Evolutionary conservation across 2,329 filamentous ascomycete species (phyloP).

Genomic region (Plectosphaerella sp.): DNA sequence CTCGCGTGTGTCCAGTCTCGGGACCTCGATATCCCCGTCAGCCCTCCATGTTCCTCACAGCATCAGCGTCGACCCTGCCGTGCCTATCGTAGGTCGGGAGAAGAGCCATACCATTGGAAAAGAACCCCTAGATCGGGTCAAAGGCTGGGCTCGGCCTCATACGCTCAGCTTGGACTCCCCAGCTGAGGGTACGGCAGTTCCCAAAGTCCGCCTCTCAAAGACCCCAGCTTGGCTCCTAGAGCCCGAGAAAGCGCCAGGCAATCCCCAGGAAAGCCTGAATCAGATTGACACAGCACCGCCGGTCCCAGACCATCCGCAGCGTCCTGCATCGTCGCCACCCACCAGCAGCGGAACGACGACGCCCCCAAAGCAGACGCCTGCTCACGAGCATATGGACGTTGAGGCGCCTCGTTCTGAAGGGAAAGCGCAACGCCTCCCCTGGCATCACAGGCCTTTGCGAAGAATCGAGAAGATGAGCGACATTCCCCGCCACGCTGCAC

Average conservation of each 20-base stretch:
- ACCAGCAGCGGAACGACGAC: neutral
- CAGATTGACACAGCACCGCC: neutral
- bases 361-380: neutral
- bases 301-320: neutral
- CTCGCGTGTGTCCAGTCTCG: neutral
- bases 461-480: neutral
- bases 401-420: neutral
- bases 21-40: neutral
- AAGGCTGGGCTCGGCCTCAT: neutral
- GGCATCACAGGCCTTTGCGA: neutral
- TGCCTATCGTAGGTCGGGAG: neutral
- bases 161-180: neutral
- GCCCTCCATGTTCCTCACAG: neutral
- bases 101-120: constrained; percentile 1
- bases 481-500: neutral
- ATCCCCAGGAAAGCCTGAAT: neutral
- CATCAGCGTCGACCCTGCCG: neutral
- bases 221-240: neutral
- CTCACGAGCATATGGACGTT: too few species aligned
- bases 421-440: neutral
- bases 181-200: neutral
- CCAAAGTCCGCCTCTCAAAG: neutral
- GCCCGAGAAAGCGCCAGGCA: neutral
- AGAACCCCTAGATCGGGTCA: neutral
- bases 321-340: neutral